Evolutionary conservation across 2,329 filamentous ascomycete genomes (phyloP).

Genomic region (Aspergillus pseudoglaucus): DNA sequence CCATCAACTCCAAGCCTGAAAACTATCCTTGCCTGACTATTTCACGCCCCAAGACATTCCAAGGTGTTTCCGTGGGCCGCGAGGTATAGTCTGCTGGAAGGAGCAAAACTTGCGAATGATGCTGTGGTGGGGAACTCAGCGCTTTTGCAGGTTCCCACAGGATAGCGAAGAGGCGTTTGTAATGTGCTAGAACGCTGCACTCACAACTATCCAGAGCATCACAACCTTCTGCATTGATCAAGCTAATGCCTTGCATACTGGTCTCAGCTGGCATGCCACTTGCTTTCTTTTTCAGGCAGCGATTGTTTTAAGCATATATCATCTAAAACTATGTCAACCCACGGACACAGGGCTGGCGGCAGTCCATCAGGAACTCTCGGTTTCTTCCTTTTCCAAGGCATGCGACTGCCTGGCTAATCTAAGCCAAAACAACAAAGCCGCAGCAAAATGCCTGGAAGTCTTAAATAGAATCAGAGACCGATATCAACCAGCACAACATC

Average conservation of each 20-base stretch:
- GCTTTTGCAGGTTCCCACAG: not conserved
- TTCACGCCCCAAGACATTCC: conserved; percentile 11
- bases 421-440: conserved; percentile 8
- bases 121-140: conserved; percentile 17
- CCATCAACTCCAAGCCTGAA: conserved; percentile 14
- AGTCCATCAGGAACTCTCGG: conserved; percentile 8
- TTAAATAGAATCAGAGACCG: conserved; percentile 8
- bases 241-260: conserved; percentile 6
- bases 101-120: conserved; percentile 18
- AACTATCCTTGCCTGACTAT: conserved; percentile 11
- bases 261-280: conserved; percentile 18
- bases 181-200: conserved; percentile 12
- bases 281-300: conserved; percentile 19
- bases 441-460: conserved; percentile 9
- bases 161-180: conserved; percentile 12
- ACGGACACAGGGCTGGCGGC: not conserved
- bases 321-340: conserved; percentile 2
- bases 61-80: conserved; percentile 14
- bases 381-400: conserved; percentile 6
- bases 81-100: conserved; percentile 15
- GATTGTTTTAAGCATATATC: conserved; percentile 12
- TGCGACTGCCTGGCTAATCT: conserved; percentile 7
- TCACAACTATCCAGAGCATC: conserved; percentile 15
- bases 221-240: conserved; percentile 9
- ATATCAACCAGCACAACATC: not conserved